Base-by-base conservation (phyloP, 2,329 filamentous ascomycete genomes). In the Alternaria sp. region DNA sequence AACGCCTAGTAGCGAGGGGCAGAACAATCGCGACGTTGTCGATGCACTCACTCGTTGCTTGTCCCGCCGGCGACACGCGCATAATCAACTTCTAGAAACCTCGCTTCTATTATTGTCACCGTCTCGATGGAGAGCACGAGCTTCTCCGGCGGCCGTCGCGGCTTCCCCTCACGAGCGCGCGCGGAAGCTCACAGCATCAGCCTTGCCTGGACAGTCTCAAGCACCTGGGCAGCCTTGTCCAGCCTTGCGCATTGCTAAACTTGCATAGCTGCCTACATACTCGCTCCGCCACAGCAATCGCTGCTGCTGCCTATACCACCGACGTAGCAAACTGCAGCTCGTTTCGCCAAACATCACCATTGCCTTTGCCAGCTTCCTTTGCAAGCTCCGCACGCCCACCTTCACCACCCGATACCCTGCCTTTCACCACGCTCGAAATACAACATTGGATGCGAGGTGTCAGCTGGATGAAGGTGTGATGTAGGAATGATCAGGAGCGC, bases 1-100 rank as follows among this genome's bases (percentile, higher is more conserved):
- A 70, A 69, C 65, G 26, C 44, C 51, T 57, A 51, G 57, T 57
- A 58, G 61, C 65, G 57, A 64, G 59, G 64, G 67, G 67, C 67
- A 64, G 61, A 55, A 59, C 61, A 50, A 59, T 61, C 60, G 65
- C 58, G 51, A 32, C 32, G 55, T 32, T 26, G 36, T 1, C 36
- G 36, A 40, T 40, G 36, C 36, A 40, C 36, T 40, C 36, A 17
- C 36, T 2, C 8, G 5, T 47, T 61, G 61, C 55, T 23, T 40
- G 11, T 52, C 28, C 17, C 46, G 57, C 56, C 50, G 23, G 32
- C 50, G 46, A 23, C 19, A 50, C 40, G n/a, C 21, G 21, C 8
- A 6, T 4, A 9, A 9, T 21, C 8, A n/a, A 19, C 19, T 51
- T 32, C 28, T 51, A 51, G 49, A 51, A 51, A n/a, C 17, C 51